phyloP scores from a whole-genome alignment of 2,329 filamentous ascomycete genomes.

The Aspergillus spinulosporus region DNA sequence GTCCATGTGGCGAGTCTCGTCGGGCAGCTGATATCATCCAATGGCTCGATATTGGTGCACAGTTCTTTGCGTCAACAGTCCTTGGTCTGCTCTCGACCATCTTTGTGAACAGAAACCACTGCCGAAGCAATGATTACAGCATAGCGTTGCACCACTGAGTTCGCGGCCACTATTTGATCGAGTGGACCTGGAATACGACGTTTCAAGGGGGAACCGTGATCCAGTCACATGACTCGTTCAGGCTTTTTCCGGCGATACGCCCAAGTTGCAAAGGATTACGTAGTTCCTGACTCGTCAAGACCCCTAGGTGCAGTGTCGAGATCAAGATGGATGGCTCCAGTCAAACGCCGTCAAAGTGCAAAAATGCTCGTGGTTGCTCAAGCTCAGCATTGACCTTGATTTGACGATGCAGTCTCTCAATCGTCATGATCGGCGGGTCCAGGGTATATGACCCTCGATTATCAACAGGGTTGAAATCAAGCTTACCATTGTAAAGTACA shows the following conservation, averaged over 20 bases:
- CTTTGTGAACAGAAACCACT: neutral
- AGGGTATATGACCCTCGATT: neutral
- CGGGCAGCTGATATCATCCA: neutral
- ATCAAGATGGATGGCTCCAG: neutral
- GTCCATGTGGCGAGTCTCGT: conserved; percentile 6
- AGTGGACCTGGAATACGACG: neutral
- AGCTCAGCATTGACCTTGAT: neutral
- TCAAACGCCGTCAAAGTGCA: neutral
- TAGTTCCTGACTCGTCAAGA: neutral
- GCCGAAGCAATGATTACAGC: neutral
- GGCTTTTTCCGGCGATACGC: neutral
- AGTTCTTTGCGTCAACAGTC: neutral
- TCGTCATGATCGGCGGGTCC: neutral
- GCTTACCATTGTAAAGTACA: neutral
- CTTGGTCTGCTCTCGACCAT: neutral
- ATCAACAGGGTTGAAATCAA: neutral
- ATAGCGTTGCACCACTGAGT: neutral
- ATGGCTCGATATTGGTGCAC: neutral
- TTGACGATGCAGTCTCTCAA: neutral
- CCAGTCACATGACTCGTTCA: conserved; percentile 3
- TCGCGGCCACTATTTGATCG: no score
- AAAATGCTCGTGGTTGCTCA: neutral
- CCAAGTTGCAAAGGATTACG: neutral
- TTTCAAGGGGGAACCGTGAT: neutral
- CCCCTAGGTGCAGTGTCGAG: neutral